phyloP scores from a whole-genome alignment of 495 filamentous ascomycete species.

The Rostrohypoxylon terebratum region DNA sequence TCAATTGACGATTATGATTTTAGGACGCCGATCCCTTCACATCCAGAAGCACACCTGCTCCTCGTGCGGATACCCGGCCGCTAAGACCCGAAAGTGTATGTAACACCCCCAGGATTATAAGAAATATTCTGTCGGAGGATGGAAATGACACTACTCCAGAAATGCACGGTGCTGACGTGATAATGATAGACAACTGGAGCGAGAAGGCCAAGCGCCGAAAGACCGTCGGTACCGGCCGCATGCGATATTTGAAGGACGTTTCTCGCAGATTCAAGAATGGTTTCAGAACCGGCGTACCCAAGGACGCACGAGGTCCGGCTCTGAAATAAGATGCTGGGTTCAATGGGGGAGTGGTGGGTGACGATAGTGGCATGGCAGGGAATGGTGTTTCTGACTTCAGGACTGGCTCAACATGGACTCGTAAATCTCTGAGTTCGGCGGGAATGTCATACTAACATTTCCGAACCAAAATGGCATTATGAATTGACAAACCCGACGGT shows the following conservation, averaged over 20 bases:
- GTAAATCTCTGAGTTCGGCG: slow-evolving; percentile 41
- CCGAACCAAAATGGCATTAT: slow-evolving; percentile 50
- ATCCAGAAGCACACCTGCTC: slow-evolving; percentile 99
- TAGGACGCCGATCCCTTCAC: slow-evolving; percentile 95
- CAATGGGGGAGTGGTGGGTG: slow-evolving; percentile 43
- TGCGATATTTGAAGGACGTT: slow-evolving; percentile 90
- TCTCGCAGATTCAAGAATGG: slow-evolving; percentile 94
- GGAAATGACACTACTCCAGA: slow-evolving; percentile 28
- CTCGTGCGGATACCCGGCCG: slow-evolving; percentile 96
- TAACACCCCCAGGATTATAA: slow-evolving; percentile 55
- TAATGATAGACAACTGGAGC: slow-evolving; percentile 89
- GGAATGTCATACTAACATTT: slow-evolving; percentile 48
- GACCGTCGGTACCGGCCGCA: slow-evolving; percentile 95
- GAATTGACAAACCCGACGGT: slow-evolving; percentile 45
- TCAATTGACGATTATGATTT: slow-evolving; percentile 44
- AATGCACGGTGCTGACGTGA: slow-evolving; percentile 21
- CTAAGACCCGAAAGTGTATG: slow-evolving; percentile 98
- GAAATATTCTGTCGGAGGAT: slow-evolving; percentile 6
- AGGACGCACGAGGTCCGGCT: slow-evolving; percentile 78
- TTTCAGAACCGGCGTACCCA: slow-evolving; percentile 90
- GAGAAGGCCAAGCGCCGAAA: slow-evolving; percentile 99
- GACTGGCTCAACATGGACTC: slow-evolving; percentile 49
- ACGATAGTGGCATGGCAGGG: slow-evolving; percentile 49
- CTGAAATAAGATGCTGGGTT: slow-evolving; percentile 44
- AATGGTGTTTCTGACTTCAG: slow-evolving; percentile 54